Conservation (phyloP, 768 basidiomycete genomes). For the Tricholoma sp. region DNA sequence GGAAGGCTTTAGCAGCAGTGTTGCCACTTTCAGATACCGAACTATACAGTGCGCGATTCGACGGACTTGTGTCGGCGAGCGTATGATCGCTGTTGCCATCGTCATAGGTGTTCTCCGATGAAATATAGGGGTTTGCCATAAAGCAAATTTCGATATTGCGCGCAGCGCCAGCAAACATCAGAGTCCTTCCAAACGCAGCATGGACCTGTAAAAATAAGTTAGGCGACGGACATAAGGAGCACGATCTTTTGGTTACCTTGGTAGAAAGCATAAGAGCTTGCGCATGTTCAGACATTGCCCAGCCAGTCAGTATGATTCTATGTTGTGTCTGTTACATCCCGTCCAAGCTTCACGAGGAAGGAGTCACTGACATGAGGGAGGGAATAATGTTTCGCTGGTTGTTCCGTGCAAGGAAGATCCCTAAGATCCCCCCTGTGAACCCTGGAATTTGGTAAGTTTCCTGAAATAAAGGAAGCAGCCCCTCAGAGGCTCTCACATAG, state of each 20-base stretch:
- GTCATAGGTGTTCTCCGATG: slow-evolving; percentile 30
- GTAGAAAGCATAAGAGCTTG: slow-evolving; percentile 85
- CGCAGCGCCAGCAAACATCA: slow-evolving; percentile 77
- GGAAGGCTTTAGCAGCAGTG: slow-evolving; percentile 57
- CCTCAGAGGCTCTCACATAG: slow-evolving; percentile 43
- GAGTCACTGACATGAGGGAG: slow-evolving; percentile 56
- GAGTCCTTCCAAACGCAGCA: slow-evolving; percentile 74
- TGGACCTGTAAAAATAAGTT: slow-evolving; percentile 53
- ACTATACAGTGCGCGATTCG: slow-evolving; percentile 10
- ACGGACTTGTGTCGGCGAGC: slow-evolving; percentile 33
- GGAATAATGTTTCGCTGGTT: slow-evolving; percentile 86
- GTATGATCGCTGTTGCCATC: slow-evolving; percentile 66
- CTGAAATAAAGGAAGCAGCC: background rate
- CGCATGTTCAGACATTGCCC: slow-evolving; percentile 88
- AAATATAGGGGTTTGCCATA: slow-evolving; percentile 36
- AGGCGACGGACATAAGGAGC: background rate
- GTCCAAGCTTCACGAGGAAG: background rate
- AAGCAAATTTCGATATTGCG: slow-evolving; percentile 86
- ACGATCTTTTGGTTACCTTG: slow-evolving; percentile 38
- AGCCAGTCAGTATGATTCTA: slow-evolving; percentile 87
- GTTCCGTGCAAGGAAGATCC: slow-evolving; percentile 75
- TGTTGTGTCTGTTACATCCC: background rate
- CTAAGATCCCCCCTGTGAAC: slow-evolving; percentile 92
- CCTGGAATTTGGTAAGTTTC: slow-evolving; percentile 34
- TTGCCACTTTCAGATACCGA: slow-evolving; percentile 16